phyloP scores from a whole-genome alignment of 179 eudicot species.

The Nepenthes alata region DNA sequence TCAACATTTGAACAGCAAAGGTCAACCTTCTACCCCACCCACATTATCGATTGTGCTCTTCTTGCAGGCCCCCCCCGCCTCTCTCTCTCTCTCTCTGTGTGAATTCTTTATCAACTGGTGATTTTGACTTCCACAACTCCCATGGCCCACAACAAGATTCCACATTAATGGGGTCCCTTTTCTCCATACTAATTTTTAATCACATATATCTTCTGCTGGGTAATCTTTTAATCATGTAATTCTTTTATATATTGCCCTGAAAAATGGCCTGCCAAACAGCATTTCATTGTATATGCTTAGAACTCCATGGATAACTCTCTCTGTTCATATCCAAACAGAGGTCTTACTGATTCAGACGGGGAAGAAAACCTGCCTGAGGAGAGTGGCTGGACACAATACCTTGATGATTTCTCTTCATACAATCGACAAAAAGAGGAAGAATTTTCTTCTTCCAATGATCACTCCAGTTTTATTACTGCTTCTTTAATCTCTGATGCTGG shows the following conservation, averaged over 20 bases:
- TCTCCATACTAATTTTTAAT: background rate
- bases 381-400: conserved; percentile 43
- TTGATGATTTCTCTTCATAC: conserved; percentile 26
- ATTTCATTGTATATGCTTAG: too few relatives aligned
- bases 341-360: background rate
- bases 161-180: background rate
- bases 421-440: conserved; percentile 4
- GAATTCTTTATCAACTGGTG: background rate
- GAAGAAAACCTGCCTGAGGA: conserved; percentile 4
- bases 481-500: too few relatives aligned
- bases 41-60: background rate
- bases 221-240: background rate
- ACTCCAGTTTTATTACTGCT: too few relatives aligned
- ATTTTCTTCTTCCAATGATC: too few relatives aligned
- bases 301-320: conserved; percentile 7
- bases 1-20: background rate
- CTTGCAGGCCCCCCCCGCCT: background rate
- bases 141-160: background rate
- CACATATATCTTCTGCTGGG: too few relatives aligned
- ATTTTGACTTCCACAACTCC: background rate
- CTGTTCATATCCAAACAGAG: background rate
- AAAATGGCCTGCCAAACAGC: background rate
- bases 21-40: background rate
- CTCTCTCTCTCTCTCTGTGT: too few relatives aligned
- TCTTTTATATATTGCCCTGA: background rate